A percentile compares a stretch with the other conserved stretches of the same genome.
These are phyloP conservation scores for Ciborinia camelliae DNA, from an alignment of 2,329 filamentous ascomycete species.

Conservation along the genomic window DNA sequence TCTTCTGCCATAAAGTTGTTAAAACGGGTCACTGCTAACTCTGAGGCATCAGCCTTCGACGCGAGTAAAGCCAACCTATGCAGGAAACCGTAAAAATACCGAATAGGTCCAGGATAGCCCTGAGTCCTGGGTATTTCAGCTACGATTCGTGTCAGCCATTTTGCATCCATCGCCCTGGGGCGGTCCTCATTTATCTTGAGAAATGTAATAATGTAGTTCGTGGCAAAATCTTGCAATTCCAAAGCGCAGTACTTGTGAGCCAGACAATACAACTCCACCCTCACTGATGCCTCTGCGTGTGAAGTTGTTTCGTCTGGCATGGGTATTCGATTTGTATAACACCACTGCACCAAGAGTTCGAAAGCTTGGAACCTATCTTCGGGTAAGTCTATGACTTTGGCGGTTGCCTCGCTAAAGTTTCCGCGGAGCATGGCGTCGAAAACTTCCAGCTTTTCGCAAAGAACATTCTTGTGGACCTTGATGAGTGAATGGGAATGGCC, in stretches of 20 bases:
- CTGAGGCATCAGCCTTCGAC: neutral
- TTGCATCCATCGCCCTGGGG: neutral
- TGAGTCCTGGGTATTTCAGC: neutral
- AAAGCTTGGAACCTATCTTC: constrained; percentile 22
- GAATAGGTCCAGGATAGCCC: neutral
- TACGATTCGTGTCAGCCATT: neutral
- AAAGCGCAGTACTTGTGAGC: constrained; percentile 3
- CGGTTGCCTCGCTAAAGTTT: constrained; percentile 16
- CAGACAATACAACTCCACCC: neutral
- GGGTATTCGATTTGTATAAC: constrained; percentile 1
- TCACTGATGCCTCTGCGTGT: neutral
- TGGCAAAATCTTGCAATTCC: neutral
- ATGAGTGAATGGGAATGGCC: neutral
- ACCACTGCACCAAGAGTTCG: constrained; percentile 1
- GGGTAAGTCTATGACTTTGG: constrained; percentile 12
- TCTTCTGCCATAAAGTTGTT: neutral
- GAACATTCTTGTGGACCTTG: constrained; percentile 15
- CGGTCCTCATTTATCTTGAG: neutral
- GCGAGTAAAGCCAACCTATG: neutral
- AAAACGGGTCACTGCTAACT: neutral
- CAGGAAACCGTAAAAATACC: neutral
- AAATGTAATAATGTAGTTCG: constrained; percentile 3
- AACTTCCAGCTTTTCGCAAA: constrained; percentile 18
- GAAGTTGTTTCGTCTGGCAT: neutral
- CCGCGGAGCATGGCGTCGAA: constrained; percentile 21